phyloP scores from a whole-genome alignment of 2,329 filamentous ascomycete species.

The Mycosphaerelloides madeirae region DNA sequence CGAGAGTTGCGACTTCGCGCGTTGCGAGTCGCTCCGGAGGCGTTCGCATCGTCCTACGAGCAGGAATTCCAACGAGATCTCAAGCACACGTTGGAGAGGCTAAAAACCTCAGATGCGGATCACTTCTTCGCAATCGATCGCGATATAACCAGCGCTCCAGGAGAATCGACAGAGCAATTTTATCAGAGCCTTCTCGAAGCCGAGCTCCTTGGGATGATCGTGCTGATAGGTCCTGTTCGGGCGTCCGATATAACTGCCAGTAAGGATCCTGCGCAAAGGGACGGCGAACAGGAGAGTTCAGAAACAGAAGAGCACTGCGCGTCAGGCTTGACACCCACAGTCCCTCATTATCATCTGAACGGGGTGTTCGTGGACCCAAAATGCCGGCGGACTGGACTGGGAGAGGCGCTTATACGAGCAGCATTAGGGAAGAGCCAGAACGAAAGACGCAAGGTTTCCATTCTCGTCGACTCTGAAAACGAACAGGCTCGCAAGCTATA shows the following conservation, averaged over 20 bases:
- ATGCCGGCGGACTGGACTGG: constrained; percentile 27
- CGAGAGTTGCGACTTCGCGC: constrained; percentile 26
- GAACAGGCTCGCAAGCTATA: constrained; percentile 24
- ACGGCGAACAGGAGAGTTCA: neutral
- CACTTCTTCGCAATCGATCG: constrained; percentile 22
- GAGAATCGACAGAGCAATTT: neutral
- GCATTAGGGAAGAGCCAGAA: constrained; percentile 20
- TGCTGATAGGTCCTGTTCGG: constrained; percentile 23
- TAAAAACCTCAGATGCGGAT: constrained; percentile 24
- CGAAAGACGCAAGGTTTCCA: constrained; percentile 12
- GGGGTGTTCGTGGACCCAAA: constrained; percentile 29
- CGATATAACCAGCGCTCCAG: neutral
- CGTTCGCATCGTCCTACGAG: constrained; percentile 30
- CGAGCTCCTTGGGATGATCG: constrained; percentile 27
- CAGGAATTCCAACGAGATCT: constrained; percentile 19
- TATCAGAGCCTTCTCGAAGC: constrained; percentile 7
- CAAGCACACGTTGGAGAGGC: constrained; percentile 20
- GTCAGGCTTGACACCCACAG: neutral
- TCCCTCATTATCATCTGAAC: constrained; percentile 24
- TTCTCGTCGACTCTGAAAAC: constrained; percentile 28
- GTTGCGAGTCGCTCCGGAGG: constrained; percentile 26
- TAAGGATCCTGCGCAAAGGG: constrained; percentile 11
- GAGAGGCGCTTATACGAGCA: constrained; percentile 25
- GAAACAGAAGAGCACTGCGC: neutral
- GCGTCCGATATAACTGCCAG: constrained; percentile 11